Evolutionary conservation across 257 asterid species (phyloP).

Genomic region (Fraxinus cuspidata): DNA sequence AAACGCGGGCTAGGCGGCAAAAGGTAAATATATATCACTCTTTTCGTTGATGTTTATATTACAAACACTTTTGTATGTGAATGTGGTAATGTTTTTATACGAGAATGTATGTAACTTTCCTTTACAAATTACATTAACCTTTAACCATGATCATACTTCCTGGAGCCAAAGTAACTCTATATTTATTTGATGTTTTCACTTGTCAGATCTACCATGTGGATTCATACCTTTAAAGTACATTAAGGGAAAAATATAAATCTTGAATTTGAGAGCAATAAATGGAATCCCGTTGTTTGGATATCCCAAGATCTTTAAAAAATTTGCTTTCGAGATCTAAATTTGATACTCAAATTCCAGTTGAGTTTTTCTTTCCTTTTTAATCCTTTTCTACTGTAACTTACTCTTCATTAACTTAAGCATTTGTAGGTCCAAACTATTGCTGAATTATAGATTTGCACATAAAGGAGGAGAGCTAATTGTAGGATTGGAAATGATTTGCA

Average conservation of each 20-base stretch:
- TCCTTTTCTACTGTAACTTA: neutral
- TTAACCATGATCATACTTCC: conserved; percentile 8
- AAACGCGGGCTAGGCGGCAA: conserved; percentile 82
- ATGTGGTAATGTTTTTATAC: conserved; percentile 11
- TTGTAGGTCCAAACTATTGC: neutral
- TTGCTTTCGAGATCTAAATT: neutral
- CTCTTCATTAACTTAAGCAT: neutral
- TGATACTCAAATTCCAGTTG: conserved; percentile 1
- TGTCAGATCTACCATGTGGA: neutral
- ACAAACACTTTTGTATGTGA: neutral
- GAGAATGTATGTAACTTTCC: conserved; percentile 8
- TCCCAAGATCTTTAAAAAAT: conserved; percentile 4
- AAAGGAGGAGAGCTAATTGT: conserved; percentile 16
- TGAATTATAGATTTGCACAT: neutral
- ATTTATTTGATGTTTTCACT: neutral
- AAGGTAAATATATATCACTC: conserved; percentile 55
- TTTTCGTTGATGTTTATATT: neutral
- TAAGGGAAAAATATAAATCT: neutral
- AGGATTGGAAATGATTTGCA: conserved; percentile 12
- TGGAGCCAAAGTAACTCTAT: neutral
- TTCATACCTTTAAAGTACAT: neutral
- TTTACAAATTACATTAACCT: conserved; percentile 1
- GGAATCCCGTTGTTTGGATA: conserved; percentile 14
- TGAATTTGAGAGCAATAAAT: conserved; percentile 12
- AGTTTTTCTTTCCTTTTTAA: neutral